A percentile compares a stretch with the other conserved stretches of the same genome.
These are phyloP conservation scores for Alternaria sp. DNA, from an alignment of 2,329 filamentous ascomycete genomes.

Conservation along the genomic window DNA sequence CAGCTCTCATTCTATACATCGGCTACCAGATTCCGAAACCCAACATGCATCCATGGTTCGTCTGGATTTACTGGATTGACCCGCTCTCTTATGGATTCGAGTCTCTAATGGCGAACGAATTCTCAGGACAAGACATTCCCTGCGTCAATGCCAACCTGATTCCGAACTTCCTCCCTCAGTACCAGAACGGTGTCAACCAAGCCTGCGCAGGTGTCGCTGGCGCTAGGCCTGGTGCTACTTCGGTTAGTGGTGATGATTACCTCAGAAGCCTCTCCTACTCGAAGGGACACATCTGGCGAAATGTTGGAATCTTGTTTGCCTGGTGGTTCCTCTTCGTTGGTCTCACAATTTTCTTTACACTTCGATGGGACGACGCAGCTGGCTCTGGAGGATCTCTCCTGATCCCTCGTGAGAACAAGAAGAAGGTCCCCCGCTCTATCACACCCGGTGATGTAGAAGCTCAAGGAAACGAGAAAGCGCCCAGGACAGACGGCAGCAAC, in stretches of 20 bases:
- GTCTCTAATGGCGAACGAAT: constrained; percentile 76
- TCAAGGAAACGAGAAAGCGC: constrained; percentile 32
- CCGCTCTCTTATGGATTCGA: constrained; percentile 83
- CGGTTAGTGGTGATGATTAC: constrained; percentile 67
- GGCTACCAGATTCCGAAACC: constrained; percentile 65
- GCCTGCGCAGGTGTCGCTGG: constrained; percentile 68
- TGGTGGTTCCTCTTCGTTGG: constrained; percentile 56
- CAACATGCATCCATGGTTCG: constrained; percentile 63
- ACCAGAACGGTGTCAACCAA: constrained; percentile 53
- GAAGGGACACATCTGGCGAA: constrained; percentile 42
- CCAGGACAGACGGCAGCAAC: constrained; percentile 30
- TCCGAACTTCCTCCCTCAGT: constrained; percentile 59
- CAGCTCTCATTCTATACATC: constrained; percentile 69
- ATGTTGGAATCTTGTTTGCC: constrained; percentile 56
- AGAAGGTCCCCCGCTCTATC: constrained; percentile 20
- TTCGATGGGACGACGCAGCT: constrained; percentile 63
- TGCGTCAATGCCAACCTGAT: constrained; percentile 62
- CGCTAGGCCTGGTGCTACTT: constrained; percentile 58
- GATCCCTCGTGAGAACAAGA: constrained; percentile 61
- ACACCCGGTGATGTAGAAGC: constrained; percentile 61
- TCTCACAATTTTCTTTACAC: constrained; percentile 66
- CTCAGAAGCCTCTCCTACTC: constrained; percentile 59
- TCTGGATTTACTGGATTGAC: constrained; percentile 72
- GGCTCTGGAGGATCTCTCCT: constrained; percentile 64
- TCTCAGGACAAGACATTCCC: constrained; percentile 53